Evolutionary conservation across 2,329 filamentous ascomycete species (phyloP), one percentile per base, ranked within the genome.

Genomic region (Colletotrichum aenigma): DNA sequence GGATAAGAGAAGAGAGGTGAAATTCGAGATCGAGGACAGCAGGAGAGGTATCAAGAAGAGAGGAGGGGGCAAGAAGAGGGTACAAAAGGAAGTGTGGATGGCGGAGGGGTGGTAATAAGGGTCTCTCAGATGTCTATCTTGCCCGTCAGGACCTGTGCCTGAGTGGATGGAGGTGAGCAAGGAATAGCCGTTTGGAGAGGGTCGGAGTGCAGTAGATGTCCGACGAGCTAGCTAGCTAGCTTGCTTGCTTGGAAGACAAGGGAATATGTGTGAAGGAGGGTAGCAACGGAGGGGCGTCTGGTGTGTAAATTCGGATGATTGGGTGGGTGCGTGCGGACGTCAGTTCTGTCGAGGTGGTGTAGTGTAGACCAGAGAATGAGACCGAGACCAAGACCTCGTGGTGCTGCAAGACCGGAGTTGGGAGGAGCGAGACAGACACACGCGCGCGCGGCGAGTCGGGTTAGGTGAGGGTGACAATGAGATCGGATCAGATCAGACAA

Each of bases 231-330:
- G 64, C 56, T 65, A 60, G 38, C 64, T 68, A 69, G 64, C 56
- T 65, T 52, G 38, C 64, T 52, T 74, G 65, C 55, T 64, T 58
- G 70, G 65, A 73, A 76, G 34, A 61, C 43, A 65, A 74, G 61
- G 70, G 58, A 73, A 74, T 32, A 70, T 52, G 68, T 38, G 58
- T 56, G 38, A 55, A 65, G 72, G 70, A 67, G 73, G 64, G 64
- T 74, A 76, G 74, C 56, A 75, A 58, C 64, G 73, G 66, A 56
- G 38, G 62, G 67, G 67, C 67, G 73, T 73, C 43, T 71, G 62
- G 43, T 74, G 70, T 24, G 58, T 70, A 64, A 74, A 76, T 74
- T 69, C 21, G 74, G 65, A 76, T 60, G 74, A 74, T 69, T 74
- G 70, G 70, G 62, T 68, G 73, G 70, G 58, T 69, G 74, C 16